Evolutionary conservation across 257 asterid genomes (phyloP).

Genomic region (Ligustrum vulgare): DNA sequence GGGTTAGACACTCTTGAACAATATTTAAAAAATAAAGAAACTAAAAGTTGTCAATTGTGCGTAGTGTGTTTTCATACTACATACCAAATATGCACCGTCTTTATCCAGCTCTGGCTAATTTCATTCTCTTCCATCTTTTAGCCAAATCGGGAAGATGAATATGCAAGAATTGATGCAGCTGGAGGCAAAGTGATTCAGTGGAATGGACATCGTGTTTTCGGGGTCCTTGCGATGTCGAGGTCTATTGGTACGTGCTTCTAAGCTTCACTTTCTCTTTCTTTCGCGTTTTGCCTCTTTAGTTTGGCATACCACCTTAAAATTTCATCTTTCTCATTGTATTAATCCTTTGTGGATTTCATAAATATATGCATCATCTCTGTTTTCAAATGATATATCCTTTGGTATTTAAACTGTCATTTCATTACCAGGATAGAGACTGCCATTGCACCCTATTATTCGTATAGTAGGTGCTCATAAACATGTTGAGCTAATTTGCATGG

Average conservation of each 20-base stretch:
- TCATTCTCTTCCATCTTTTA: conserved; percentile 6
- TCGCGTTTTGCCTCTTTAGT: neutral
- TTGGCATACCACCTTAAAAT: neutral
- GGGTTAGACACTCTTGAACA: neutral
- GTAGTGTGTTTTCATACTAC: neutral
- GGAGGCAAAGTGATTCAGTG: conserved; percentile 53
- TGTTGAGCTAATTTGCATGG: neutral
- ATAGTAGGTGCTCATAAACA: neutral
- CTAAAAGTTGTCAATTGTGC: neutral
- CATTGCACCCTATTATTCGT: neutral
- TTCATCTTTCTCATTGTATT: neutral
- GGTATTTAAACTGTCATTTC: neutral
- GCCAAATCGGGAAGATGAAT: conserved; percentile 58
- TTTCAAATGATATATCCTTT: neutral
- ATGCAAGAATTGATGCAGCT: conserved; percentile 46
- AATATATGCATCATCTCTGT: neutral
- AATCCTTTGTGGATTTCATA: neutral
- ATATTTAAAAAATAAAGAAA: neutral
- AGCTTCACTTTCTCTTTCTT: neutral
- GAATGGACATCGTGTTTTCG: conserved; percentile 51
- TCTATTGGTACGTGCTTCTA: conserved; percentile 37
- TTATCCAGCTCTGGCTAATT: neutral
- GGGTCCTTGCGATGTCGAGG: conserved; percentile 55
- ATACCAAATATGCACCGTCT: neutral
- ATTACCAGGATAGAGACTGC: neutral